Percentiles rank a stretch among this genome's conserved stretches.
phyloP scores from a whole-genome alignment of 2,329 filamentous ascomycete species.

The Exophiala lecanii-corni region DNA sequence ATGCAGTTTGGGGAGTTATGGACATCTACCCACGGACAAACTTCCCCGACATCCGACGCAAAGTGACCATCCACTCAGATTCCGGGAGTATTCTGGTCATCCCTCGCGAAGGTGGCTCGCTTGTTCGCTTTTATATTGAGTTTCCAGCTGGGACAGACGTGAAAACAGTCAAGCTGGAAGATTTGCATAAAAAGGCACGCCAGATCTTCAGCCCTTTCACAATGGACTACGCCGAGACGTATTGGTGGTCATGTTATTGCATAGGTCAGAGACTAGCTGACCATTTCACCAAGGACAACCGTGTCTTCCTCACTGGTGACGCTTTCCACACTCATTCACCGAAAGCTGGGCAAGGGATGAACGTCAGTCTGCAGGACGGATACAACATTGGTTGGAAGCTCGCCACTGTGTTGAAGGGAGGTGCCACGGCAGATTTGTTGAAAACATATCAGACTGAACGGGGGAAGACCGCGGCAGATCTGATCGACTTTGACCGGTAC shows the following conservation, averaged over 20 bases:
- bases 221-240: constrained; percentile 51
- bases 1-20: constrained; percentile 53
- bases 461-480: constrained; percentile 49
- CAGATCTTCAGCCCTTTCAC: constrained; percentile 52
- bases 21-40: constrained; percentile 47
- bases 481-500: constrained; percentile 58
- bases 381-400: constrained; percentile 61
- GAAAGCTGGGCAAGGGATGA: constrained; percentile 63
- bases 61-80: constrained; percentile 44
- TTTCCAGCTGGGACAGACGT: constrained; percentile 47
- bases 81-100: constrained; percentile 48
- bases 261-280: constrained; percentile 68
- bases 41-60: constrained; percentile 50
- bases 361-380: constrained; percentile 52
- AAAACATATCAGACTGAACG: constrained; percentile 53
- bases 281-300: constrained; percentile 60
- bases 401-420: constrained; percentile 44
- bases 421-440: constrained; percentile 41
- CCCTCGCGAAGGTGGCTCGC: constrained; percentile 50
- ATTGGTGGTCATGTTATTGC: constrained; percentile 68
- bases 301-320: constrained; percentile 66
- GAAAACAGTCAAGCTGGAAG: constrained; percentile 49
- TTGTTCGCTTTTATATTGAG: constrained; percentile 62
- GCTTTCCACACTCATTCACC: constrained; percentile 66
- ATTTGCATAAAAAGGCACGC: constrained; percentile 50